Conservation (phyloP, 495 filamentous ascomycete genomes). For the Venustampulla echinocandica region DNA sequence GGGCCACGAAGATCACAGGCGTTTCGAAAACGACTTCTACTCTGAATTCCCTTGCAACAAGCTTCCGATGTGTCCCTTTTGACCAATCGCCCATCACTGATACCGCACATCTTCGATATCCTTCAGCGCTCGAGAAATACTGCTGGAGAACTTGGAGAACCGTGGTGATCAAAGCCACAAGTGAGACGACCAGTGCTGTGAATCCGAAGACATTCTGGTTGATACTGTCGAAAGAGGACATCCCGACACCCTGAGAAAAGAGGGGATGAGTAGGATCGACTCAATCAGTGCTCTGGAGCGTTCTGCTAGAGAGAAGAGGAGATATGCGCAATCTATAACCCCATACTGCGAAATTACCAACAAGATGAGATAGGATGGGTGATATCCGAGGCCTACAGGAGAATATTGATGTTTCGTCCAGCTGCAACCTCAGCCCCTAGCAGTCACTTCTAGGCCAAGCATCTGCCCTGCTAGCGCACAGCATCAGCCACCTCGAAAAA, state of each 20-base stretch:
- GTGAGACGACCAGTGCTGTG: constrained; percentile 18
- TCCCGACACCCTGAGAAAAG: neutral
- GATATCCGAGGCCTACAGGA: too few relatives aligned
- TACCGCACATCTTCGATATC: constrained; percentile 18
- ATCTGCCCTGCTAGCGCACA: too few relatives aligned
- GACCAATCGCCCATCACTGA: constrained; percentile 39
- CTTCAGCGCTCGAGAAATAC: constrained; percentile 23
- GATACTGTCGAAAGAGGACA: constrained; percentile 9
- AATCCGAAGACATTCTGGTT: constrained; percentile 21
- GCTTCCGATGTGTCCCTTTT: constrained; percentile 30
- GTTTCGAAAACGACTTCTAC: constrained; percentile 42
- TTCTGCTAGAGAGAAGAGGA: too few relatives aligned
- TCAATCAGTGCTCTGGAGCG: too few relatives aligned
- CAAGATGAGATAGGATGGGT: too few relatives aligned
- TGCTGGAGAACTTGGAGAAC: constrained; percentile 22
- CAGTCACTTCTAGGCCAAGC: too few relatives aligned
- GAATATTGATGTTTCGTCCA: too few relatives aligned
- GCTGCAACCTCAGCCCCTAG: too few relatives aligned
- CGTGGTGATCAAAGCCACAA: constrained; percentile 19
- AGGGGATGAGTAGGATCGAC: neutral
- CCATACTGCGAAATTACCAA: too few relatives aligned
- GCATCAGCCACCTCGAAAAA: too few relatives aligned
- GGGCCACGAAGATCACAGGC: constrained; percentile 39
- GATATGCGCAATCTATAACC: too few relatives aligned
- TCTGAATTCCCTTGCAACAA: constrained; percentile 33